Evolutionary conservation across 441 rosid genomes (phyloP), one percentile per base, ranked within the genome.

Genomic region (Hura crepitans): DNA sequence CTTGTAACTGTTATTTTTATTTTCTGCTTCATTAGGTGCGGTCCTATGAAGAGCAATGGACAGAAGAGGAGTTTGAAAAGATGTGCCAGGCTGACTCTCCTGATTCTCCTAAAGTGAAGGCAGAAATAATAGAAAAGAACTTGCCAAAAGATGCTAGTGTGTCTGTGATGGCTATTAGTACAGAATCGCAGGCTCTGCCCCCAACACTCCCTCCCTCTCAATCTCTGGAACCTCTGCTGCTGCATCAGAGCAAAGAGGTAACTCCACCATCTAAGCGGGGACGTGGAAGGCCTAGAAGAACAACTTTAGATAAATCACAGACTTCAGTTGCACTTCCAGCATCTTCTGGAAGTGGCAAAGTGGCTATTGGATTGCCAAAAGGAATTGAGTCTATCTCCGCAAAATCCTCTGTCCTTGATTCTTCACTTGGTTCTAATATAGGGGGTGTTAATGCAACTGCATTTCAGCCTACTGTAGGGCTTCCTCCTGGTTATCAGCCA

Each of bases 21-120:
- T 33, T 46, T 20, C 13, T 27, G 12, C 57, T 65, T 69, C 47
- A 27, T 47, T 57, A 92, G 98, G 97, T 92, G 74, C 93, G 97
- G 28, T 90, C 98, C 25, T 92, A 92, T 50, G 98, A 90, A 84
- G 98, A 92, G 78, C 95, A 90, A 81, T 82, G 87, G 96, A 89
- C 98, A 30, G 98, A 93, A 72, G 98, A 90, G 81, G 98, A 92
- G 80, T 93, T 93, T 81, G 98, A 93, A 70, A 92, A 86, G 81
- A 39, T 93, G 83, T 93, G 98, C 75, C 92, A 93, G 82, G 91
- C 39, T 71, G 98, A 90, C 33, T 69, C 88, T 78, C 82, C 97
- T 62, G 91, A 78, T 4, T 90, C 98, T 55, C 89, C 96, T 18
- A 81, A 76, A 74, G 63, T 72, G 70, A 87, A 83, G 79, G 96